A percentile compares a stretch with the other conserved stretches of the same genome.
Evolutionary conservation across 306 rosid species (phyloP).

Genomic region (Citrullus amarus): DNA sequence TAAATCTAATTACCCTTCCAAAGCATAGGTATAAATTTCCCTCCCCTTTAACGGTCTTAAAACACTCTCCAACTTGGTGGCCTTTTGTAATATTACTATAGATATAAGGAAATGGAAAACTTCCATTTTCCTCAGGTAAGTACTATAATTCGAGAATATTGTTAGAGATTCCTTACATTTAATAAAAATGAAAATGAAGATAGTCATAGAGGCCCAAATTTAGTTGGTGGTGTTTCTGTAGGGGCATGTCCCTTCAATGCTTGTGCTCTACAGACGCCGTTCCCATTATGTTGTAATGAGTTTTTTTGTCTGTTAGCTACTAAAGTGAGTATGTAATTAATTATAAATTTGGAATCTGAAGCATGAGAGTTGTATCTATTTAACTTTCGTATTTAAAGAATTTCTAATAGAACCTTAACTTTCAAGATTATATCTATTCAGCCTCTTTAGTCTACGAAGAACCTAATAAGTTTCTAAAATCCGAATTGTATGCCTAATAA

Average conservation of each 20-base stretch:
- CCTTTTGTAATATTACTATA: not conserved
- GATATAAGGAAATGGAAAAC: not conserved
- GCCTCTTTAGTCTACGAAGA: not conserved
- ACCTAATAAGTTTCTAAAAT: not conserved
- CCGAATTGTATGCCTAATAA: not conserved
- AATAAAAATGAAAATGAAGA: conserved; percentile 22
- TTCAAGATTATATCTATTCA: not conserved
- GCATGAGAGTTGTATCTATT: not conserved
- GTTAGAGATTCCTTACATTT: not conserved
- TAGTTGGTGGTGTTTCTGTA: conserved; percentile 26
- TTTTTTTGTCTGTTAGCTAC: not conserved
- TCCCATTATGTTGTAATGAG: not conserved
- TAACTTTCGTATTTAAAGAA: not conserved
- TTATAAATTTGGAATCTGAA: not conserved
- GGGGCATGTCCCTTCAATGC: conserved; percentile 23
- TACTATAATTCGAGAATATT: not conserved
- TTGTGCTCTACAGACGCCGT: conserved; percentile 32
- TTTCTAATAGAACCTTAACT: not conserved
- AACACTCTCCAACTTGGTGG: not conserved
- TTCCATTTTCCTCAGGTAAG: not conserved
- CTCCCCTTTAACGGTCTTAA: not conserved
- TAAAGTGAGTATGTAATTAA: not conserved
- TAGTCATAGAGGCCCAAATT: conserved; percentile 54
- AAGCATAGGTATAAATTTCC: not conserved
- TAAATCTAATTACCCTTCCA: not conserved